These are phyloP conservation scores for Trichoderma reesei DNA, from an alignment of 495 filamentous ascomycete genomes.

Conservation along the genomic window DNA sequence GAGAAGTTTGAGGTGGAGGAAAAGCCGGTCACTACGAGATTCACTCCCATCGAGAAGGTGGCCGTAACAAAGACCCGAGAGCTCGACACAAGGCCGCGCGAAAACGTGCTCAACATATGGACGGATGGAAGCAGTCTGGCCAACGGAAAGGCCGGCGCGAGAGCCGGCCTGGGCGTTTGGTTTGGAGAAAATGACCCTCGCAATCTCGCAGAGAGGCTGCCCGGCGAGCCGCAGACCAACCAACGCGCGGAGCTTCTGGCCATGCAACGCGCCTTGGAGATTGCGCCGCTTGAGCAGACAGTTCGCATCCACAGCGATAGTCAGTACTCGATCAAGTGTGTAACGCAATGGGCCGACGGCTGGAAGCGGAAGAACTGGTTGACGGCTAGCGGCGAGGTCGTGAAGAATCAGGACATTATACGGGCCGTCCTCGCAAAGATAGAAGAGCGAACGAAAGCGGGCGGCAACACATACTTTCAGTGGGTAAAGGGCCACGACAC, in stretches of 20 bases:
- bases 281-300: constrained; percentile 42
- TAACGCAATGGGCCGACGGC: constrained; percentile 71
- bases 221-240: constrained; percentile 74
- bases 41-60: constrained; percentile 38
- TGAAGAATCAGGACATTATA: constrained; percentile 80
- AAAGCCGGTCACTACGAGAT: constrained; percentile 23
- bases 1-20: constrained; percentile 18
- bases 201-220: constrained; percentile 77
- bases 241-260: constrained; percentile 90
- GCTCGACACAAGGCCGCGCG: constrained; percentile 29
- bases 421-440: constrained; percentile 70
- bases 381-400: constrained; percentile 54
- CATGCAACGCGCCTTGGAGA: constrained; percentile 72
- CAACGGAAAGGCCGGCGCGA: constrained; percentile 64
- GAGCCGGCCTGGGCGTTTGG: constrained; percentile 79
- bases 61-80: constrained; percentile 25
- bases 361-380: constrained; percentile 79
- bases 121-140: constrained; percentile 78
- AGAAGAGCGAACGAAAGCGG: constrained; percentile 33
- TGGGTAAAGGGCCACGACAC: constrained; percentile 81
- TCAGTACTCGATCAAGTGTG: constrained; percentile 77
- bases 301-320: constrained; percentile 23
- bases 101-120: constrained; percentile 60
- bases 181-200: constrained; percentile 66
- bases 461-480: constrained; percentile 55